Percentiles rank a stretch among this genome's conserved stretches.
These are phyloP conservation scores for Salix udensis DNA, from an alignment of 345 rosid species.

Conservation along the genomic window DNA sequence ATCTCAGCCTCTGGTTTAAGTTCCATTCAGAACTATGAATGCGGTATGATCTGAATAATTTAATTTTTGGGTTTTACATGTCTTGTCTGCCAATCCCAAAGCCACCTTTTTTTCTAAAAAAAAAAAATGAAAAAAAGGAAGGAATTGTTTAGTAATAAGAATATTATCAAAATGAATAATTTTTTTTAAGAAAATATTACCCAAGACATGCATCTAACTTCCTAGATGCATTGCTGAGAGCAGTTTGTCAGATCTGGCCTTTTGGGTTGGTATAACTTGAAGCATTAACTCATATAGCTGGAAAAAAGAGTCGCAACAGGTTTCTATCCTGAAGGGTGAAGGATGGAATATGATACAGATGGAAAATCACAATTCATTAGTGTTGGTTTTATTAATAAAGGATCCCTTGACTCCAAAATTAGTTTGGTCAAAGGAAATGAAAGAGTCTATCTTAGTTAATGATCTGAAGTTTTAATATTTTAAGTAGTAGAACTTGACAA, in stretches of 20 bases:
- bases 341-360: neutral
- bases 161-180: neutral
- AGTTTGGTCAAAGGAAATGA: too few relatives aligned
- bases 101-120: neutral
- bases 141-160: neutral
- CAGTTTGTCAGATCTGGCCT: neutral
- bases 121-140: neutral
- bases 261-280: constrained; percentile 17
- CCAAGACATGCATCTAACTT: too few relatives aligned
- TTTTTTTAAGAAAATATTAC: too few relatives aligned
- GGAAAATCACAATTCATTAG: neutral
- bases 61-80: neutral
- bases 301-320: neutral
- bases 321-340: neutral
- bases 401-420: neutral
- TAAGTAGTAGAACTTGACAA: too few relatives aligned
- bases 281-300: neutral
- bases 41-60: constrained; percentile 41
- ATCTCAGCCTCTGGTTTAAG: constrained; percentile 88
- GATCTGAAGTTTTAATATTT: too few relatives aligned
- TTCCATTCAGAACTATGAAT: constrained; percentile 86
- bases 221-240: neutral
- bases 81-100: neutral
- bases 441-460: too few relatives aligned
- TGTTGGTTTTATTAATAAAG: neutral